A percentile compares a stretch with the other conserved stretches of the same genome.
Conservation (phyloP, 2,329 filamentous ascomycete species). For the Didymella sp. region DNA sequence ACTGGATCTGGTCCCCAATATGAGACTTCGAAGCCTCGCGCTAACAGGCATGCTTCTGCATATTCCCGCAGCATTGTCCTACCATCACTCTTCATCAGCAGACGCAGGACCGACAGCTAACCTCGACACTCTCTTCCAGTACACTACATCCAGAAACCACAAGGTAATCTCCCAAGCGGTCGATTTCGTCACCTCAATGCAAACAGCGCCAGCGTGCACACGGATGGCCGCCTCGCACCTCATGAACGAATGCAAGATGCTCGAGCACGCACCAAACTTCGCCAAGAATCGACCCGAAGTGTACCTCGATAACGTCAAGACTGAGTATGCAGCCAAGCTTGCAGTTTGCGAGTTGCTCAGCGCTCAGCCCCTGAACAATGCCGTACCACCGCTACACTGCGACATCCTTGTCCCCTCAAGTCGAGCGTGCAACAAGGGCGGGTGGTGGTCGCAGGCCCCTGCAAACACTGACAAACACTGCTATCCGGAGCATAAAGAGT, state of each 20-base stretch:
- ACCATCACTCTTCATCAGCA: constrained; percentile 27
- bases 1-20: background rate
- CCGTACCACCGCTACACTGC: constrained; percentile 60
- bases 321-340: constrained; percentile 67
- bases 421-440: constrained; percentile 37
- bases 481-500: constrained; percentile 43
- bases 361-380: constrained; percentile 49
- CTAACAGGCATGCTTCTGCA: background rate
- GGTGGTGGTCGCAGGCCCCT: constrained; percentile 31
- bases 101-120: constrained; percentile 24
- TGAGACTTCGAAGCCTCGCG: background rate
- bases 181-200: constrained; percentile 34
- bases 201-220: constrained; percentile 54
- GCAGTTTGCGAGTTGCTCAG: constrained; percentile 68
- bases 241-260: constrained; percentile 60
- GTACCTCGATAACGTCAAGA: constrained; percentile 53
- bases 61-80: constrained; percentile 7
- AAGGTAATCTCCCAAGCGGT: constrained; percentile 34
- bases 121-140: constrained; percentile 30
- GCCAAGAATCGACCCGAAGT: constrained; percentile 36
- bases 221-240: constrained; percentile 60
- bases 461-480: constrained; percentile 36
- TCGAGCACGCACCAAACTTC: constrained; percentile 49
- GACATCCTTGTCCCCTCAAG: constrained; percentile 55
- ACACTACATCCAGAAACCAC: constrained; percentile 33